Percentiles rank a stretch among this genome's conserved stretches.
phyloP scores from a whole-genome alignment of 495 filamentous ascomycete species.

The Platismatia glauca region DNA sequence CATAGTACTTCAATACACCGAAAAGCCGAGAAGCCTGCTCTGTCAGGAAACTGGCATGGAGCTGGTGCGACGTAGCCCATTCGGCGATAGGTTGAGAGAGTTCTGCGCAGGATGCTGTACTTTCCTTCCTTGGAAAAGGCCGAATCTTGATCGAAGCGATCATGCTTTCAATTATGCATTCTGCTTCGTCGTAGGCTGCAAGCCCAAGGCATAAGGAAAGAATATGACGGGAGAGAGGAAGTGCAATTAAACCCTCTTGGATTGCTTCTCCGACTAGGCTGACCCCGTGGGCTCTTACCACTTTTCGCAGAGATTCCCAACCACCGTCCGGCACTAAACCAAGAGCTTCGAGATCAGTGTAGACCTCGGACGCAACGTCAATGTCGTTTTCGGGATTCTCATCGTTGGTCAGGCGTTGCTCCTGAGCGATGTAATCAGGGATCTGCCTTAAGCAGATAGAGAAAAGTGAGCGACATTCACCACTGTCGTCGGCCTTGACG shows the following conservation, averaged over 20 bases:
- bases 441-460: slow-evolving; percentile 55
- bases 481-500: slow-evolving; percentile 8
- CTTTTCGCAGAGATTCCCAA: slow-evolving; percentile 56
- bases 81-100: slow-evolving; percentile 28
- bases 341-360: slow-evolving; percentile 56
- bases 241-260: slow-evolving; percentile 36
- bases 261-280: slow-evolving; percentile 49
- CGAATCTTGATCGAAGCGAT: neutral
- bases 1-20: slow-evolving; percentile 27
- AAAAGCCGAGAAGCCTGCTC: neutral
- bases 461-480: slow-evolving; percentile 48
- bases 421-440: slow-evolving; percentile 52
- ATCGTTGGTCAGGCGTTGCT: slow-evolving; percentile 45
- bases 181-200: slow-evolving; percentile 20
- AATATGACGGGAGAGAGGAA: slow-evolving; percentile 18
- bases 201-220: slow-evolving; percentile 8
- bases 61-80: neutral
- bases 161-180: slow-evolving; percentile 16
- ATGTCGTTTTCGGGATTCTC: slow-evolving; percentile 40
- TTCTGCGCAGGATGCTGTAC: neutral
- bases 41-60: neutral
- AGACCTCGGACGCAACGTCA: slow-evolving; percentile 40
- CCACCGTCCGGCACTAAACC: slow-evolving; percentile 44
- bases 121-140: neutral
- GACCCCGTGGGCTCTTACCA: slow-evolving; percentile 61